phyloP scores from a whole-genome alignment of 23 red algal species.

The Agarophyton chilense region DNA sequence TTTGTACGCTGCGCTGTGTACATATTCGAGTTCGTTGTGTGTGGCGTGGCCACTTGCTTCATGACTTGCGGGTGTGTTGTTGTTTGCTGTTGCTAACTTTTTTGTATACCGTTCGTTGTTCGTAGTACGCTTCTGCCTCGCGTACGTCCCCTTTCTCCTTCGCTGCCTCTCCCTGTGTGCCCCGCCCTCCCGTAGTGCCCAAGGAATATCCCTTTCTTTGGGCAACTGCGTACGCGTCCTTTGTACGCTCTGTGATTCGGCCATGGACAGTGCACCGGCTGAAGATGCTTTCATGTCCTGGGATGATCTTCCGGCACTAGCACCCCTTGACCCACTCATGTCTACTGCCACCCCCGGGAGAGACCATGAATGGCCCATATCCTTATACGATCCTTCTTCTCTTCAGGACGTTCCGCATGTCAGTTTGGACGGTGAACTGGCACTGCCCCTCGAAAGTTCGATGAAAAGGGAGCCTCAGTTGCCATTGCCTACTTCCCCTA shows the following conservation, averaged over 20 bases:
- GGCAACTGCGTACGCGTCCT: not conserved
- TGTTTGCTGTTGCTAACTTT: not conserved
- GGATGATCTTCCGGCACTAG: not conserved
- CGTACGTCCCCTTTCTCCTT: not conserved
- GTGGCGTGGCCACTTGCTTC: not conserved
- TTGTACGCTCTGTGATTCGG: not conserved
- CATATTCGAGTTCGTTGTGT: not conserved
- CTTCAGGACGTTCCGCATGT: constrained; percentile 5
- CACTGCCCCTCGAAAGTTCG: not conserved
- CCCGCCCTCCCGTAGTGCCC: not conserved
- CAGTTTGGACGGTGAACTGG: constrained; percentile 51
- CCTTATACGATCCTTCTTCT: not conserved
- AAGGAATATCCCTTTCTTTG: not conserved
- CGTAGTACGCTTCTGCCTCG: not conserved
- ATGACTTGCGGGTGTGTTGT: not conserved
- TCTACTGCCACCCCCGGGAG: not conserved
- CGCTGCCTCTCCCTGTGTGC: not conserved
- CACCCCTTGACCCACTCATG: not conserved
- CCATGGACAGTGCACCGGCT: not conserved
- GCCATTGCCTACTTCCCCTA: not conserved
- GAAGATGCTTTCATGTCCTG: not conserved
- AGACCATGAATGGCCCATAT: not conserved
- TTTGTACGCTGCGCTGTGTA: not conserved
- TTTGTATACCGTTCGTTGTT: not conserved
- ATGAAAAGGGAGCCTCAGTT: not conserved